Evolutionary conservation across 257 asterid species (phyloP), one percentile per base, ranked within the genome.

Genomic region (Capsicum rhomboideum): DNA sequence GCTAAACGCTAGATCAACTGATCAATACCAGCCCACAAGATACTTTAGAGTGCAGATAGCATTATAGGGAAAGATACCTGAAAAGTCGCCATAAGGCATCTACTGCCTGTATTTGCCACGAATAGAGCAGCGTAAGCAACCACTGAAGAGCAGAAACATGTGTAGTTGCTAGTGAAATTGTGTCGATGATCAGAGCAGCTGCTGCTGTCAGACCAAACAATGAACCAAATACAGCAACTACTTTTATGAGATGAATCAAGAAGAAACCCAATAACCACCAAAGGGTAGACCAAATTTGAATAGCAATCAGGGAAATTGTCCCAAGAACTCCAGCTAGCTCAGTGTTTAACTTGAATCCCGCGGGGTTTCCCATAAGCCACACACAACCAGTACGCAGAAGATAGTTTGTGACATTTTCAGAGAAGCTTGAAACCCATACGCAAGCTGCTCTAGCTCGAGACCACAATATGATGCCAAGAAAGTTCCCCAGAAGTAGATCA

Each of bases 291-390:
- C 99, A 97, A 82, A 97, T 89, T 85, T 97, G 98, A 84, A 97
- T 91, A 8, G 91, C 93, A 84, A 91, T 94, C 75, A 97, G 90
- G 82, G 94, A 94, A 61, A 95, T 85, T 91, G 94, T 93, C 88
- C 99, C 99, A 88, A 97, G 97, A 85, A 97, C 90, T 89, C 94
- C 94, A 42, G 99, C 98, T 82, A 97, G 93, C 90, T 97, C 99
- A 34, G 98, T 90, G 84, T 97, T 97, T 91, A 97, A 89, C 90
- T 97, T 97, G 90, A 97, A 97, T 67, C 99, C 99, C 10, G 99
- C 99, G 7, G 98, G 99, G 88, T 93, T 92, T 52, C 98, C 98
- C 98, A 97, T 95, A 85, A 97, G 94, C 99, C 99, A 97, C 79
- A 95, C 98, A 86, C 99, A 96, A 83, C 98, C 95, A 69, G 84